Conservation (phyloP, 306 rosid species). For the Albizia julibrissin region DNA sequence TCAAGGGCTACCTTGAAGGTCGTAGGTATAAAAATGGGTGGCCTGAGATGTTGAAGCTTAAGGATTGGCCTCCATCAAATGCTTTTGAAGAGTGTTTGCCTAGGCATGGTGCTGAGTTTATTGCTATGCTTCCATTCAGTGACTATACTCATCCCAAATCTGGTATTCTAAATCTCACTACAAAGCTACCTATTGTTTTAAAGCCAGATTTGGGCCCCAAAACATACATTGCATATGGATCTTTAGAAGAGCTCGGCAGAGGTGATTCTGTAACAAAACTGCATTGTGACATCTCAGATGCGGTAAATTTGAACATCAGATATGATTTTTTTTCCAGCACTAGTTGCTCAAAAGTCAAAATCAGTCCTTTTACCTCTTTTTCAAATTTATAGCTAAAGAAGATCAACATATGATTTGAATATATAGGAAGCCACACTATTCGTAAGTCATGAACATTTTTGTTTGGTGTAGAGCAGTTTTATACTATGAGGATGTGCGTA, state of each 20-base stretch:
- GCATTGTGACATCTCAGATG: slow-evolving; percentile 73
- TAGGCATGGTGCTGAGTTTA: slow-evolving; percentile 62
- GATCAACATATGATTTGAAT: neutral
- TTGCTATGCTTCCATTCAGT: slow-evolving; percentile 62
- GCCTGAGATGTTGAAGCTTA: slow-evolving; percentile 72
- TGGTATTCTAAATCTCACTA: slow-evolving; percentile 64
- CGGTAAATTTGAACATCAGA: slow-evolving; percentile 44
- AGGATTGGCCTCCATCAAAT: slow-evolving; percentile 76
- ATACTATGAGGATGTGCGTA: neutral
- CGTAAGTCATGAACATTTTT: neutral
- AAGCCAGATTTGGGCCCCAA: slow-evolving; percentile 77
- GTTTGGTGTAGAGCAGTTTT: neutral
- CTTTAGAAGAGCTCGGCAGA: slow-evolving; percentile 56
- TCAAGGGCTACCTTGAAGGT: slow-evolving; percentile 66
- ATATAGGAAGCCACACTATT: neutral
- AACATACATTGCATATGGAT: slow-evolving; percentile 69
- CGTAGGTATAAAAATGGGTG: slow-evolving; percentile 58
- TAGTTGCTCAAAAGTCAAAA: slow-evolving; percentile 3
- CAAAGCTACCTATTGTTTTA: slow-evolving; percentile 57
- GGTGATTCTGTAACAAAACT: slow-evolving; percentile 74
- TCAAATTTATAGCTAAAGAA: neutral
- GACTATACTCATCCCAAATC: slow-evolving; percentile 68
- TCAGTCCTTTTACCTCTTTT: neutral
- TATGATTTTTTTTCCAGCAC: slow-evolving; percentile 17
- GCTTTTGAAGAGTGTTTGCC: slow-evolving; percentile 69